phyloP scores from a whole-genome alignment of 108 stramenopile species.

The Parietichytrium sp. region DNA sequence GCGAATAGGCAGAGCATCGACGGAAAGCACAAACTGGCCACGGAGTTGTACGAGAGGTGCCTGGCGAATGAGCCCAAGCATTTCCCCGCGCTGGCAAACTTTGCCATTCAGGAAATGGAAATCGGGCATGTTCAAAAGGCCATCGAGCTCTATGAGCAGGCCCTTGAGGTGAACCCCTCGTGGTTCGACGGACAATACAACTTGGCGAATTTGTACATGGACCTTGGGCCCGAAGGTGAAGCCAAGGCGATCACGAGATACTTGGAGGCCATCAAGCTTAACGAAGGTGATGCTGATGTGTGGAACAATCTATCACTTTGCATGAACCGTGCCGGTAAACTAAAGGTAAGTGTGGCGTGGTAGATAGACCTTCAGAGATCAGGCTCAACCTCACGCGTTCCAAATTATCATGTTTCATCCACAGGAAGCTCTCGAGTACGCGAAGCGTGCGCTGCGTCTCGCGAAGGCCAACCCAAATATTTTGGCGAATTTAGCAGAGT shows the following conservation, averaged over 20 bases:
- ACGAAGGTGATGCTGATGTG: not conserved
- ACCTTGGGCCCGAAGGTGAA: not conserved
- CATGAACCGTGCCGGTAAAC: not conserved
- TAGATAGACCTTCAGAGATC: not conserved
- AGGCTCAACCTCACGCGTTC: not conserved
- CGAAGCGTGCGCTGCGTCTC: not conserved
- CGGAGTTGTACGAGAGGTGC: not conserved
- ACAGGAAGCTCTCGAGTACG: not conserved
- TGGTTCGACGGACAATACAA: slow-evolving; percentile 40
- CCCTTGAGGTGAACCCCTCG: not conserved
- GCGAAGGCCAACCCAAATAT: not conserved
- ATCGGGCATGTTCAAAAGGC: not conserved
- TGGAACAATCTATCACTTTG: slow-evolving; percentile 15
- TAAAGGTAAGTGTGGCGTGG: not conserved
- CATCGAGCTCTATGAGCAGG: not conserved
- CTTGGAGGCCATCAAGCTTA: slow-evolving; percentile 1
- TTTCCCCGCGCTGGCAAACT: slow-evolving; percentile 29
- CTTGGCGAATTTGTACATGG: not conserved
- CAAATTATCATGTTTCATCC: not conserved
- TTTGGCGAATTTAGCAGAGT: not conserved
- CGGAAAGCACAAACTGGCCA: too few species aligned
- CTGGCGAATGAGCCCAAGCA: not conserved
- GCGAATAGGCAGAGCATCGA: too few species aligned
- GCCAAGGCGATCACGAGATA: not conserved
- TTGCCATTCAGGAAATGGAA: not conserved